Evolutionary conservation across 2,329 filamentous ascomycete species (phyloP).

Genomic region (Leptographium procerum): DNA sequence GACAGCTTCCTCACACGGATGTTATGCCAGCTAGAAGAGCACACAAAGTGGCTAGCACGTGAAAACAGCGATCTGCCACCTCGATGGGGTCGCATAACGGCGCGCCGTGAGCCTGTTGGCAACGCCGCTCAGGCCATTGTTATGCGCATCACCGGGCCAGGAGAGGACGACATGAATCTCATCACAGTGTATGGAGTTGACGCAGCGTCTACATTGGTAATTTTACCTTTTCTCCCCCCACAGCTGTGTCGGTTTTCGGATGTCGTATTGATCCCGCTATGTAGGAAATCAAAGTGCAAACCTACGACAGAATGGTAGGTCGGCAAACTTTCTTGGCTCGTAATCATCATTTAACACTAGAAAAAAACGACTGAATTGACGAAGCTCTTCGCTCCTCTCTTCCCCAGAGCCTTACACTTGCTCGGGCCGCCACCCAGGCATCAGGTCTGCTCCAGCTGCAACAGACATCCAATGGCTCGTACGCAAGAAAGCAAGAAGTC

Average conservation of each 20-base stretch:
- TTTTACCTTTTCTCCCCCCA: not conserved
- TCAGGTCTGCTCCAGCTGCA: not conserved
- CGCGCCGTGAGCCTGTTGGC: not conserved
- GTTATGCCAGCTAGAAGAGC: not conserved
- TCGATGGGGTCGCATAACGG: constrained; percentile 3
- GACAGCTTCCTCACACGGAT: not conserved
- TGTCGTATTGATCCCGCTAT: not conserved
- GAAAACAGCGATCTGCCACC: not conserved
- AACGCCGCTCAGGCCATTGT: not conserved
- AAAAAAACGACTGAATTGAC: not conserved
- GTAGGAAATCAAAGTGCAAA: not conserved
- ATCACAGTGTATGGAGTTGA: not conserved
- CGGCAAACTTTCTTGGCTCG: too few species aligned
- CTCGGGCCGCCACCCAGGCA: constrained; percentile 3
- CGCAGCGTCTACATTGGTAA: not conserved
- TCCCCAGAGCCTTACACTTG: constrained; percentile 3
- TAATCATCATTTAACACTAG: too few species aligned
- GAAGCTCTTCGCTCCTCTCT: not conserved
- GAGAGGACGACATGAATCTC: not conserved
- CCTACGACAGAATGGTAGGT: constrained; percentile 6
- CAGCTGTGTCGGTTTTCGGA: too few species aligned
- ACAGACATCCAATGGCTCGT: not conserved
- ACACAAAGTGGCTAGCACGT: not conserved
- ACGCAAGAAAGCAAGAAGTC: not conserved
- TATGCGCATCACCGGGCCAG: not conserved